Evolutionary conservation across 768 basidiomycete genomes (phyloP).

Genomic region (Pisolithus tinctorius): DNA sequence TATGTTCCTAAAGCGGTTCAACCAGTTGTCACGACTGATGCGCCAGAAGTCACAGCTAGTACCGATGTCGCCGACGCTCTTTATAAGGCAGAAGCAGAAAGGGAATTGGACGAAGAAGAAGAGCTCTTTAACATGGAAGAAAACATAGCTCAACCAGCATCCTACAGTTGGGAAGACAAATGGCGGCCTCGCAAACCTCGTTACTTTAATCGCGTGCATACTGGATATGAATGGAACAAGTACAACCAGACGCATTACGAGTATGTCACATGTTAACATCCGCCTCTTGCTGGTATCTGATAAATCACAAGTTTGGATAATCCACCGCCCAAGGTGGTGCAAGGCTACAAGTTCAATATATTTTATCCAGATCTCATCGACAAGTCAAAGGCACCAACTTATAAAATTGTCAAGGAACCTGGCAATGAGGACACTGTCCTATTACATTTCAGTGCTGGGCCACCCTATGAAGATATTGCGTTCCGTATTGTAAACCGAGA

Average conservation of each 20-base stretch:
- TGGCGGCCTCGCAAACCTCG: slow-evolving; percentile 94
- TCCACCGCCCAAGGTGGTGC: slow-evolving; percentile 98
- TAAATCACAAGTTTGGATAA: slow-evolving; percentile 74
- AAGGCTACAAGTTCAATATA: slow-evolving; percentile 99
- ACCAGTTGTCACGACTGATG: slow-evolving; percentile 48
- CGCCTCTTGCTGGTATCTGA: slow-evolving; percentile 3
- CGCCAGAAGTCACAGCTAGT: slow-evolving; percentile 51
- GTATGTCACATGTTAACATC: slow-evolving; percentile 33
- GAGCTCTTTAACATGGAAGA: slow-evolving; percentile 94
- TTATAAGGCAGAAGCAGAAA: slow-evolving; percentile 86
- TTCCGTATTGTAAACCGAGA: slow-evolving; percentile 96
- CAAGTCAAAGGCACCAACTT: slow-evolving; percentile 94
- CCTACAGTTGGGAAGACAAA: slow-evolving; percentile 98
- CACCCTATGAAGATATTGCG: slow-evolving; percentile 98
- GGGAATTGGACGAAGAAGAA: slow-evolving; percentile 92
- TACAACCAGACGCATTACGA: slow-evolving; percentile 99
- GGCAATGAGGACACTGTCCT: slow-evolving; percentile 95
- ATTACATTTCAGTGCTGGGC: slow-evolving; percentile 91
- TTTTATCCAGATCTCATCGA: slow-evolving; percentile 99
- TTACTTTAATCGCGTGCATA: slow-evolving; percentile 98
- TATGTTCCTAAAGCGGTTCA: slow-evolving; percentile 78
- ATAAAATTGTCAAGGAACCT: slow-evolving; percentile 89
- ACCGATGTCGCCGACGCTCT: slow-evolving; percentile 83
- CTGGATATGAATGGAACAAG: slow-evolving; percentile 99
- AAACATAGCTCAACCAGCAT: slow-evolving; percentile 71